Percentiles rank a stretch among this genome's conserved stretches.
Evolutionary conservation across 139 green algal species (phyloP).

Genomic region (Picochlorum sp.): DNA sequence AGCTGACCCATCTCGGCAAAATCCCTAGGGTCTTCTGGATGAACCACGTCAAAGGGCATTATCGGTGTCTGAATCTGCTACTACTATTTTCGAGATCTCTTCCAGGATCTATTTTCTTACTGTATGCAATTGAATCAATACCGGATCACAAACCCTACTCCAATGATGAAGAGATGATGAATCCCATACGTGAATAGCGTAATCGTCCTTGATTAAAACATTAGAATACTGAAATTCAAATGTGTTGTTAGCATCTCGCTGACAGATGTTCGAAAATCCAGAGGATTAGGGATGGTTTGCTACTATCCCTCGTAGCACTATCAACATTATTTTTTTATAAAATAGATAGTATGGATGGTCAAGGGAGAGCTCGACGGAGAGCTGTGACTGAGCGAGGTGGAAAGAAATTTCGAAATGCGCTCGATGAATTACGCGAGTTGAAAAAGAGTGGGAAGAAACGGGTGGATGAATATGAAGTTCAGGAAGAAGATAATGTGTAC

Average conservation of each 20-base stretch:
- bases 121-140: no score
- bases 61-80: no score
- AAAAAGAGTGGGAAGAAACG: conserved; percentile 41
- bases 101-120: no score
- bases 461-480: conserved; percentile 52
- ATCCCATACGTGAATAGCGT: no score
- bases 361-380: conserved; percentile 4
- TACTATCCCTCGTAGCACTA: conserved; percentile 3
- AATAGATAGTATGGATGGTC: conserved; percentile 7
- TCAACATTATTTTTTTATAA: background rate
- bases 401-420: conserved; percentile 22
- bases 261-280: background rate
- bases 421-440: conserved; percentile 35
- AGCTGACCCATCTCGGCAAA: background rate
- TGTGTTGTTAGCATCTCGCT: background rate
- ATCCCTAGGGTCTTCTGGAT: background rate
- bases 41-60: background rate
- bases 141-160: no score
- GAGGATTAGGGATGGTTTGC: background rate
- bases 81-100: no score
- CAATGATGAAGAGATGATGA: no score
- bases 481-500: conserved; percentile 79
- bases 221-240: background rate
- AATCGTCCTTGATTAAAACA: background rate
- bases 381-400: background rate